Base-by-base conservation (phyloP, 2,329 filamentous ascomycete genomes). In the Penicillium aurantiogriseum region DNA sequence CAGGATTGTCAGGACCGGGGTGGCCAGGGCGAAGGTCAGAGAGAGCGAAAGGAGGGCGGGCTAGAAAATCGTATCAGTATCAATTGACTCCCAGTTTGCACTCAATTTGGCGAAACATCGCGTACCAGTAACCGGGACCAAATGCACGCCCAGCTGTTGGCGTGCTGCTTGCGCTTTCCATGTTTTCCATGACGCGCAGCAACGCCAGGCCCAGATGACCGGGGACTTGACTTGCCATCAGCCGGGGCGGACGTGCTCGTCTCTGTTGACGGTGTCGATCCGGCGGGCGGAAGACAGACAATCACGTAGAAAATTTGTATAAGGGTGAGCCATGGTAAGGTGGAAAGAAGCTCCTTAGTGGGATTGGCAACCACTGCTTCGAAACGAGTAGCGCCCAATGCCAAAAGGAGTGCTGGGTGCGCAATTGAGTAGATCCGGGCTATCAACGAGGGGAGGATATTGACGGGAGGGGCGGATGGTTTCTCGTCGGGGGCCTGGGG, bases 41-140 rank as follows among this genome's bases (percentile, higher is more conserved):
- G 82, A 77, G 33, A 93, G 83, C 8, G 89, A 88, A 56, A 92
- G 80, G 63, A 94, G 81, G 2, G 85, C 82, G 2, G 90, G 87
- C 82, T 96, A 49, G n/a, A 31, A 27, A 38, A 48, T 36, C 40
- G 17, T 11, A 23, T 59, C 33, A 61, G 52, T 35, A 33, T 17
- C 11, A 23, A 45, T 25, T 35, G 13, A n/a, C 19, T 7, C 15
- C 7, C 17, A 19, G 13, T 17, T 44, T 10, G 17, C 35, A n/a
- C 27, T 17, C n/a, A 33, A 27, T 25, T n/a, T n/a, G 9, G n/a
- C 51, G 42, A 19, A 25, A 43, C 27, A 25, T 45, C 33, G 11
- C 61, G 21, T 69, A 73, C 71, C 51, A 67, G 68, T 53, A 69
- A 58, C 54, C 65, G 71, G 6, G 63, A 62, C 51, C 58, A 67